A percentile compares a stretch with the other conserved stretches of the same genome.
Evolutionary conservation across 352 stramenopile genomes (phyloP).

Genomic region (Phytophthora meadii): DNA sequence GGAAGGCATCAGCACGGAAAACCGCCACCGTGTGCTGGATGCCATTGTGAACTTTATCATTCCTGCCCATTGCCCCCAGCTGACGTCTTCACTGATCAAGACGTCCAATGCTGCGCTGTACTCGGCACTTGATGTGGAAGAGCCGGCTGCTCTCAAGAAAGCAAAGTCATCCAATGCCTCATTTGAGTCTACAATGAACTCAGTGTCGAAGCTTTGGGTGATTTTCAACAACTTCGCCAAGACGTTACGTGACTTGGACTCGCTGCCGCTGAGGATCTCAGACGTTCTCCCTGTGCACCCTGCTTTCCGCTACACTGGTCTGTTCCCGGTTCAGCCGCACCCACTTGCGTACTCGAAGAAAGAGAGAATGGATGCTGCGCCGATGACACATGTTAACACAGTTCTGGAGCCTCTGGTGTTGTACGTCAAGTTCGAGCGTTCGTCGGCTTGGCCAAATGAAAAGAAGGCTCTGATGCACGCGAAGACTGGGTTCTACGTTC

Average conservation of each 20-base stretch:
- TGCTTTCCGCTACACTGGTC: slow-evolving; percentile 87
- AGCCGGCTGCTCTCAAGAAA: slow-evolving; percentile 49
- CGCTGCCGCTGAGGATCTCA: slow-evolving; percentile 87
- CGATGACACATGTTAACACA: slow-evolving; percentile 72
- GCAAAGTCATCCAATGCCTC: slow-evolving; percentile 42
- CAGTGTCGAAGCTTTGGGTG: slow-evolving; percentile 75
- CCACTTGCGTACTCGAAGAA: slow-evolving; percentile 85
- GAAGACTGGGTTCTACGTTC: slow-evolving; percentile 91
- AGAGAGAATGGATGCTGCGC: slow-evolving; percentile 58
- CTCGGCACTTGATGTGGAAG: slow-evolving; percentile 68
- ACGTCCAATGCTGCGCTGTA: slow-evolving; percentile 82
- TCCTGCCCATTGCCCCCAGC: slow-evolving; percentile 65
- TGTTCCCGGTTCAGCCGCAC: slow-evolving; percentile 84
- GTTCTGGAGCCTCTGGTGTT: slow-evolving; percentile 79
- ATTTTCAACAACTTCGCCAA: slow-evolving; percentile 87
- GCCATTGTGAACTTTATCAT: slow-evolving; percentile 82
- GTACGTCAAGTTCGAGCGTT: slow-evolving; percentile 86
- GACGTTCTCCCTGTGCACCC: slow-evolving; percentile 83
- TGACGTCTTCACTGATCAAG: slow-evolving; percentile 63
- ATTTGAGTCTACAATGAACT: slow-evolving; percentile 82
- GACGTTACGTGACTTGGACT: slow-evolving; percentile 76
- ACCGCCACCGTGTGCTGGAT: slow-evolving; percentile 75
- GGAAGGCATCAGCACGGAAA: slow-evolving; percentile 77
- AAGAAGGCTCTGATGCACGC: slow-evolving; percentile 77
- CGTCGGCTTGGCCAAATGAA: slow-evolving; percentile 88